Base-by-base conservation (phyloP, 1,139 yeast genomes). In the Hansenula lynferdii region DNA sequence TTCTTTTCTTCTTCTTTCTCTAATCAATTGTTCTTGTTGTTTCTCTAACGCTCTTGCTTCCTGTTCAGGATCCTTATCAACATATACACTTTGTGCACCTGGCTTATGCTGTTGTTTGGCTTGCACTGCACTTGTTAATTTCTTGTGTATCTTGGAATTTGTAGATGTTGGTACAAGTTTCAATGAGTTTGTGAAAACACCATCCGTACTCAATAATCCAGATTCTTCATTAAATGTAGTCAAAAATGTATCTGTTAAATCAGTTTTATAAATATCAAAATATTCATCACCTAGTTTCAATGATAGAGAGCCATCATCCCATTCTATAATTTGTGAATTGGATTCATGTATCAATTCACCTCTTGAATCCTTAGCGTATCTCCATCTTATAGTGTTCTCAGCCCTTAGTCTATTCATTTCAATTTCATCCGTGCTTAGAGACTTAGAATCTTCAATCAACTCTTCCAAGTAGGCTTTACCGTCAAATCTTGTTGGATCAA, bases 221-320 rank as follows among this genome's bases (percentile, higher is more conserved):
- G 80, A 80, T 31, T 74, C 77, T 45, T 83, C 84, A 52, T 84
- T 86, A 29, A 89, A 77, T 38, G 77, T 72, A 1, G 86, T 82
- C 42, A 92, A 66, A 43, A 83, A 77, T 34, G 85, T 80, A 58
- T 89, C 95, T 39, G 75, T 77, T 33, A 80, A 68, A n/a, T 83
- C 78, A 42, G 77, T 72, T 18, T 75, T 67, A 42, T 77, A 70
- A 42, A 86, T 80, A 57, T 90, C 97, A 53, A 90, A 92, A 50
- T 84, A 72, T 61, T 92, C 98, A 36, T 70, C 72, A 16, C 99
- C 99, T 33, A 94, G 67, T 53, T 87, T 90, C 45, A 92, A 67
- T 3, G 97, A 87, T 47, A 82, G 62, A 6, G 85, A 71, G 0
- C 98, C 99, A 61, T 92, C 97, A 41, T 85, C 83, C 99, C 99